Base-by-base conservation (phyloP, 371 early-diverging fungal genomes). In the Blakeslea trispora region DNA sequence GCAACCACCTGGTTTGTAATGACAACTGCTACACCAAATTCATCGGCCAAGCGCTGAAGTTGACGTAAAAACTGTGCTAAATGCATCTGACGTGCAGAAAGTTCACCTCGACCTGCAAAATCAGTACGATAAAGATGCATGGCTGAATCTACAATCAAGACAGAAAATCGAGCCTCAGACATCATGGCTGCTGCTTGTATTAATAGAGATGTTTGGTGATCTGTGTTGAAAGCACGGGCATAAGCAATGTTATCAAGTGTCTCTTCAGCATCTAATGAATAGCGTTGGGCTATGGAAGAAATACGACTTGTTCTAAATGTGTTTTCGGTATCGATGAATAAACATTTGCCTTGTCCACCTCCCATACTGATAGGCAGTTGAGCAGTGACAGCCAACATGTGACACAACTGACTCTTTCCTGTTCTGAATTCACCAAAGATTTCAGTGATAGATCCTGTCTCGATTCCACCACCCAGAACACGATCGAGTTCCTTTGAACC, bases 341-440 rank as follows among this genome's bases (percentile, higher is more conserved):
- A 67, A 59, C 95, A 95, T 69, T 95, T 97, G 34, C 99, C 99
- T 72, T 88, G 92, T 8, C 90, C 97, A 7, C 99, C 99, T 15
- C 97, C 97, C 80, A 85, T 81, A 34, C 87, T 83, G 18, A 74
- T 64, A 1, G 92, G 91, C 17, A 99, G 81, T 86, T 99, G 99
- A 62, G 95, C 96, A 17, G 97, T 96, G 18, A 99, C 99, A 1
- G 99, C 95, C 17, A 99, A 74, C 55, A 95, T 99, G 68, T 99
- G 99, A 74, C 99, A 99, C 17, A 99, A 57, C 75, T 99, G 99
- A 57, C 96, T 95, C 79, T 99, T 99, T 64, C 99, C 99, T 2
- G 99, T 99, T 63, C 99, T 83, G 72, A 99, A 99, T 75, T 99
- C 99, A 22, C 99, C 99, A 89, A 99, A 99, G 3, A 99, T 81